Conservation (phyloP, 768 basidiomycete species). For the Trametes cinnabarina region DNA sequence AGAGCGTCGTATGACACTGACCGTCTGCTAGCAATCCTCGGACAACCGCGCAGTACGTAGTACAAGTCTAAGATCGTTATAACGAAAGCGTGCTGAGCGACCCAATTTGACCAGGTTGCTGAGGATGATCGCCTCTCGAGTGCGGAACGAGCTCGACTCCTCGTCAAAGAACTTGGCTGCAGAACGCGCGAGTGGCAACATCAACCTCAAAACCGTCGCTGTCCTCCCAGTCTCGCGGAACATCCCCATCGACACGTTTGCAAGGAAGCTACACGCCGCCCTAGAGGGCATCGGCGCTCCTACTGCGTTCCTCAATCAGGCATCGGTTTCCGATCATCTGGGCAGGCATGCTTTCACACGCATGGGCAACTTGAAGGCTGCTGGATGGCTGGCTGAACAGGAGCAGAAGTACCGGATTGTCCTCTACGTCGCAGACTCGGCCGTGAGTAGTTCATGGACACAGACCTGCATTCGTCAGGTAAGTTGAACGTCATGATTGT, state of each 20-base stretch:
- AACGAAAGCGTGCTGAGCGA: too few species aligned
- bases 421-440: constrained; percentile 93
- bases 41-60: constrained; percentile 74
- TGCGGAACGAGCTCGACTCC: constrained; percentile 77
- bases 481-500: constrained; percentile 14
- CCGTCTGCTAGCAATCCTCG: constrained; percentile 62
- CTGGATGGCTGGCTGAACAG: constrained; percentile 92
- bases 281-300: constrained; percentile 92
- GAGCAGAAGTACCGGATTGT: constrained; percentile 93
- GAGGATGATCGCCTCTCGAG: constrained; percentile 89
- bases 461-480: constrained; percentile 97
- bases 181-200: constrained; percentile 74
- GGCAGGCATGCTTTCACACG: constrained; percentile 93
- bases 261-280: constrained; percentile 82
- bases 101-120: too few species aligned
- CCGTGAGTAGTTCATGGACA: constrained; percentile 95
- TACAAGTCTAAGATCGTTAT: too few species aligned
- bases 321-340: constrained; percentile 85
- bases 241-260: constrained; percentile 87
- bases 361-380: constrained; percentile 96
- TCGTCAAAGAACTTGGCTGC: constrained; percentile 50
- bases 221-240: constrained; percentile 84
- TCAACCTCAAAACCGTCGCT: constrained; percentile 92
- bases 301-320: constrained; percentile 91
- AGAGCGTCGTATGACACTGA: background rate